phyloP scores from a whole-genome alignment of 1,139 yeast genomes.

The Protomyces gravidus region DNA sequence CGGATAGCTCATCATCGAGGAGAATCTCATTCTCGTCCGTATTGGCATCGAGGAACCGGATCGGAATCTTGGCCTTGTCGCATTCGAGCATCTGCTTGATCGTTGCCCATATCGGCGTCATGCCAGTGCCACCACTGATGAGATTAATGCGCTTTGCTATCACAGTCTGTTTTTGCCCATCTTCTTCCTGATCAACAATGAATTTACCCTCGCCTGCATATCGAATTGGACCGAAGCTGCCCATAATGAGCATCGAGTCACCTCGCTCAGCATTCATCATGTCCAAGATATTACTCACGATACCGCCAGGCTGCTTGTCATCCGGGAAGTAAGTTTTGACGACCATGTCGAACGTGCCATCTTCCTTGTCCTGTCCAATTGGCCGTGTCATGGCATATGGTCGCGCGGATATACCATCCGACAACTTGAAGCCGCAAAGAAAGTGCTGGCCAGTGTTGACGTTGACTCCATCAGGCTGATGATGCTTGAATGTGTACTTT shows the following conservation, averaged over 20 bases:
- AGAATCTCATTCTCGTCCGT: slow-evolving; percentile 12
- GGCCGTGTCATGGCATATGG: slow-evolving; percentile 24
- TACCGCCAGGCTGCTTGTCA: slow-evolving; percentile 25
- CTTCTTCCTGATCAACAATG: slow-evolving; percentile 2
- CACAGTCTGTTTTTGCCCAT: background rate
- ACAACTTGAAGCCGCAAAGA: slow-evolving; percentile 12
- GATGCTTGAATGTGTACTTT: slow-evolving; percentile 19
- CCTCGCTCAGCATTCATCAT: slow-evolving; percentile 13
- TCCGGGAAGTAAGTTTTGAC: slow-evolving; percentile 18
- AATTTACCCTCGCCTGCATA: slow-evolving; percentile 15
- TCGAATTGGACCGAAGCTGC: slow-evolving; percentile 16
- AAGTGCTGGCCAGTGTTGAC: slow-evolving; percentile 17
- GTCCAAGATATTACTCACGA: slow-evolving; percentile 15
- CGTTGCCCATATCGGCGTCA: slow-evolving; percentile 21
- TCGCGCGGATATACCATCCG: slow-evolving; percentile 20
- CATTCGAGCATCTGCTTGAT: slow-evolving; percentile 19
- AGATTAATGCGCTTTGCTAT: slow-evolving; percentile 11
- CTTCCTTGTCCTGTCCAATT: slow-evolving; percentile 17
- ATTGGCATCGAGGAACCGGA: slow-evolving; percentile 18
- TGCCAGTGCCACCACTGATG: slow-evolving; percentile 26
- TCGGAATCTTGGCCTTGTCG: background rate
- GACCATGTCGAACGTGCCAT: slow-evolving; percentile 14
- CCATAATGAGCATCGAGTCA: slow-evolving; percentile 20
- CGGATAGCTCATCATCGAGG: background rate
- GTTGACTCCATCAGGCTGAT: background rate